Conservation (phyloP, 2,329 filamentous ascomycete genomes). For the Phaeosphaeriaceae sp. region DNA sequence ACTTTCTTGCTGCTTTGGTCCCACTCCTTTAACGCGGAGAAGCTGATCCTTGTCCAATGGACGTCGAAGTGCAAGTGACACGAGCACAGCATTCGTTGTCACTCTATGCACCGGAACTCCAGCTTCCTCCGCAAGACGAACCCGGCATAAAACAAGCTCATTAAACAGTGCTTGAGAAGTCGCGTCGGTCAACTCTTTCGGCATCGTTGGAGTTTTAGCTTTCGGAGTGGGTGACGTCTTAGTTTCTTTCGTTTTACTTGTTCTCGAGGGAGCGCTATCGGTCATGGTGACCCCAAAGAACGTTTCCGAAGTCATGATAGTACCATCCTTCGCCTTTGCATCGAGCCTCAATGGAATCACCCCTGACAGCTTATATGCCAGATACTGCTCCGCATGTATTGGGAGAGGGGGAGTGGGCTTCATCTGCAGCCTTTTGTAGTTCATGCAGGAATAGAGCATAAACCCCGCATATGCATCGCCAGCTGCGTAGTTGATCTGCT, state of each 20-base stretch:
- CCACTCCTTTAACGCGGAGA: conserved; percentile 34
- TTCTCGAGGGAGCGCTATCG: not conserved
- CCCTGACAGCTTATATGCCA: conserved; percentile 20
- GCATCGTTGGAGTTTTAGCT: not conserved
- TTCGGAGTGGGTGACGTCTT: conserved; percentile 3
- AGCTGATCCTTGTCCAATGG: conserved; percentile 27
- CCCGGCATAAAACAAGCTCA: conserved; percentile 24
- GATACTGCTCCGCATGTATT: conserved; percentile 34
- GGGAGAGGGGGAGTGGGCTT: conserved; percentile 29
- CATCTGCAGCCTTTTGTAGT: conserved; percentile 66
- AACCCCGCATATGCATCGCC: conserved; percentile 85
- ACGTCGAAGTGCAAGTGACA: conserved; percentile 28
- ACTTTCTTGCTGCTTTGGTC: conserved; percentile 17
- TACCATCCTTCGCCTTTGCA: conserved; percentile 21
- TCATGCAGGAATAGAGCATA: conserved; percentile 75
- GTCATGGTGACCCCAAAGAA: conserved; percentile 29
- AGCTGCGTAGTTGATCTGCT: conserved; percentile 78
- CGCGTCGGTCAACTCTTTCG: conserved; percentile 16
- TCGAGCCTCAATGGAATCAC: conserved; percentile 29
- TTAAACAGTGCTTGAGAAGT: conserved; percentile 26
- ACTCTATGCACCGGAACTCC: conserved; percentile 20
- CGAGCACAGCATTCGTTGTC: conserved; percentile 30
- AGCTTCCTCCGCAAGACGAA: conserved; percentile 18
- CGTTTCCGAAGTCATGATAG: conserved; percentile 25
- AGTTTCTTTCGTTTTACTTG: conserved; percentile 2